Base-by-base conservation (phyloP, 257 asterid species). In the Penstemon davidsonii region DNA sequence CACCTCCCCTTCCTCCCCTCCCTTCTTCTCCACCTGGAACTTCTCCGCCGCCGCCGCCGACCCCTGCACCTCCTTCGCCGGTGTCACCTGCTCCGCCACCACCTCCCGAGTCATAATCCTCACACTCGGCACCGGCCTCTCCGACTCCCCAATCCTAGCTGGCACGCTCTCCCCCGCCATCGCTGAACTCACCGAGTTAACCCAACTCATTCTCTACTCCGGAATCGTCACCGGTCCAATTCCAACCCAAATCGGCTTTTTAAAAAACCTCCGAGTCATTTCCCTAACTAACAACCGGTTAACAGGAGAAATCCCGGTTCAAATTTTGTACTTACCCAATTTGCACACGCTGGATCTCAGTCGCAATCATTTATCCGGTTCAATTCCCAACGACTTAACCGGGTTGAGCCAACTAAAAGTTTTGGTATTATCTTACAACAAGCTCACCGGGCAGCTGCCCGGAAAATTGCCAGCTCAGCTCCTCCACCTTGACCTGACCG, bases 291-390 rank as follows among this genome's bases (percentile, higher is more conserved):
- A 75, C 52, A 90, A 90, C 68, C 91, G 91, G 66, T 60, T 90
- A 10, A 83, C 85, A 5, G 97, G 96, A 0, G 7, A 46, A 2
- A 78, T 87, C 11, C 94, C 97, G 0, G 9, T 25, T 11, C 58
- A 50, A 1, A 80, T 90, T 38, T 82, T 80, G 68, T 5, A 56
- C 2, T 66, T 90, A 3, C 81, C 82, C 0, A 74, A 50, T 44
- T 91, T 90, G 5, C 97, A 90, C 76, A 90, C 97, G 3, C 86
- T 90, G 19, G 96, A 90, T 79, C 81, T 90, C 69, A 84, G 96
- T 78, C 83, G 70, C 71, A 90, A 90, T 55, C 80, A 51, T 15
- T 80, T 90, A 39, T 64, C 84, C 7, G 97, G 96, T 4, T 8
- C 54, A 4, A 45, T 86, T 6, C 88, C 91, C 4, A 57, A 75